Evolutionary conservation across 768 basidiomycete species (phyloP).

Genomic region (Austroboletus eburneus): DNA sequence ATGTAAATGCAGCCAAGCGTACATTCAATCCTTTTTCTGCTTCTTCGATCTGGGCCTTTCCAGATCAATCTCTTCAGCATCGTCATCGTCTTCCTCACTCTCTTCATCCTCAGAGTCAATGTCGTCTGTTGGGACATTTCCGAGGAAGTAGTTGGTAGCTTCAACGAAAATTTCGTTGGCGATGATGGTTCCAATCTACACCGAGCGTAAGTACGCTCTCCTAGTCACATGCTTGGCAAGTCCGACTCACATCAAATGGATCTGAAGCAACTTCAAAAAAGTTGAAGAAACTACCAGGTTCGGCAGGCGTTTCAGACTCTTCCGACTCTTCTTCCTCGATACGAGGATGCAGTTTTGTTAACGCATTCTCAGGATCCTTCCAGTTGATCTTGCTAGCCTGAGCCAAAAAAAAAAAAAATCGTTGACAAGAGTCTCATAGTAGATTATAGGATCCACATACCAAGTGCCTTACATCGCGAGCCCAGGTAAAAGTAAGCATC

Average conservation of each 20-base stretch:
- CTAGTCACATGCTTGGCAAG: not conserved
- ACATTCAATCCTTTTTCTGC: constrained; percentile 43
- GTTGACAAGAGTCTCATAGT: no score
- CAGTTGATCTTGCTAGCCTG: constrained; percentile 71
- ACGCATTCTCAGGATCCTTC: constrained; percentile 73
- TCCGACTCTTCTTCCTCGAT: constrained; percentile 54
- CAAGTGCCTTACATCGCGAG: constrained; percentile 62
- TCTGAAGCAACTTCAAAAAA: constrained; percentile 70
- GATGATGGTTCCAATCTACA: constrained; percentile 66
- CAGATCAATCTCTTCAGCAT: constrained; percentile 83
- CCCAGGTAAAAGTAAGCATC: constrained; percentile 81
- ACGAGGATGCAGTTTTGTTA: constrained; percentile 77
- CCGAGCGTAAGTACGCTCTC: constrained; percentile 9
- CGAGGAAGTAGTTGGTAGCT: constrained; percentile 79
- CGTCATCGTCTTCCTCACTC: constrained; percentile 70
- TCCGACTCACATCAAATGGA: constrained; percentile 56
- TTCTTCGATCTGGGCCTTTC: constrained; percentile 81
- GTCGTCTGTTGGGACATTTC: constrained; percentile 55
- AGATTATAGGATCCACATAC: no score
- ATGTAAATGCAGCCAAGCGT: constrained; percentile 9
- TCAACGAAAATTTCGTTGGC: constrained; percentile 78
- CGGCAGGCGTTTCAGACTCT: constrained; percentile 51
- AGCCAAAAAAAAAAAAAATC: constrained; percentile 1
- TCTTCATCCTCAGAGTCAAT: constrained; percentile 64
- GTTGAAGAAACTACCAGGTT: constrained; percentile 85